phyloP scores from a whole-genome alignment of 2,329 filamentous ascomycete genomes.

The Cladophialophora carrionii region DNA sequence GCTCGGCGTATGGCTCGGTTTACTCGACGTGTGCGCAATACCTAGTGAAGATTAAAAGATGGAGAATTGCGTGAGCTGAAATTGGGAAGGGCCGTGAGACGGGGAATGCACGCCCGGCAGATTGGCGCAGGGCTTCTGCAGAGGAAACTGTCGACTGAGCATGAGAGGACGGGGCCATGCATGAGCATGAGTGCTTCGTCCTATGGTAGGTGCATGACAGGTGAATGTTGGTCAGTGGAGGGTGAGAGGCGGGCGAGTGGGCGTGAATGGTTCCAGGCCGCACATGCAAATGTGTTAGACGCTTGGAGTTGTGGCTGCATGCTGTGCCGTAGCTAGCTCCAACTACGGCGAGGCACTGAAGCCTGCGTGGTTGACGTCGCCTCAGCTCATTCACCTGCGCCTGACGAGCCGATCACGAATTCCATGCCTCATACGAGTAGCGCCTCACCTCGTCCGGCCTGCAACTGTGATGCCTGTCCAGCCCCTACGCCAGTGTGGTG shows the following conservation, averaged over 20 bases:
- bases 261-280: not conserved
- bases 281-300: not conserved
- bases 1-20: not conserved
- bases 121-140: not conserved
- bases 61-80: not conserved
- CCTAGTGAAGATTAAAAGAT: not conserved
- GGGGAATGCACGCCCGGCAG: not conserved
- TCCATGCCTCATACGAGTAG: too few species aligned
- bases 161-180: too few species aligned
- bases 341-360: not conserved
- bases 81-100: not conserved
- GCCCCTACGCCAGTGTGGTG: too few species aligned
- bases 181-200: too few species aligned
- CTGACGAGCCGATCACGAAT: too few species aligned
- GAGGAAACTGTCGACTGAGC: too few species aligned
- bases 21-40: not conserved
- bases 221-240: not conserved
- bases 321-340: not conserved
- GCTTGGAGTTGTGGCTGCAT: not conserved
- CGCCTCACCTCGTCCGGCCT: too few species aligned
- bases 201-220: too few species aligned
- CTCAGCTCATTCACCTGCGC: too few species aligned
- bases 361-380: not conserved
- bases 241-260: not conserved
- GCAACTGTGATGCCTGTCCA: too few species aligned